Evolutionary conservation across 129 eudicot genomes (phyloP), one percentile per base, ranked within the genome.

Genomic region (Flaveria sonorensis): DNA sequence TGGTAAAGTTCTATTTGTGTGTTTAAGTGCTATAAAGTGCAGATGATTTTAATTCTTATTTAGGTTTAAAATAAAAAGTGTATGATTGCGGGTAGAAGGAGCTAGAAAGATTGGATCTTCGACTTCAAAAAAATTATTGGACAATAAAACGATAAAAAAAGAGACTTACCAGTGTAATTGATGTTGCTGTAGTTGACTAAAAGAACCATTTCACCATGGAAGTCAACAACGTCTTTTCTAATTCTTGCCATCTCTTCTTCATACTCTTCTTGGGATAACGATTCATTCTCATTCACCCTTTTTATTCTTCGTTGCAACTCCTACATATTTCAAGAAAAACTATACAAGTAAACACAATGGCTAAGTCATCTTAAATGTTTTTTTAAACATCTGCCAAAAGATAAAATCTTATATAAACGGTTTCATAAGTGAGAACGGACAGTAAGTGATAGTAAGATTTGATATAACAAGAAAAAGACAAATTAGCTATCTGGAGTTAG

Each of bases 161-260:
- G 48, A 56, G 71, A 43, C 56, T 52, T 88, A 93, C 98, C 98
- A 9, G 96, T 90, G 81, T 88, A 93, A 64, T 93, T 93, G 72
- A 93, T 73, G 67, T 86, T 88, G 81, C 98, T 93, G 70, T 93
- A 93, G 78, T 93, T 87, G 62, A 88, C 81, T 21, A 93, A 67
- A 68, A 93, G 97, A 73, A 93, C 98, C 98, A 90, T 93, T 85
- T 90, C 98, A 21, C 98, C 98, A 80, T 93, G 98, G 60, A 93
- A 90, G 82, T 90, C 84, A 72, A 93, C 97, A 6, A 93, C 82
- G 51, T 90, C 95, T 79, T 90, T 90, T 77, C 92, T 82, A 21
- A 85, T 88, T 46, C 59, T 85, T 65, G 85, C 85, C 87, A 90
- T 87, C 61, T 87, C 86, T 51, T 87, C 92, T 73, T 79, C 86